Conservation (phyloP, 495 filamentous ascomycete genomes). For the Hypoxylon lienhwacheense region DNA sequence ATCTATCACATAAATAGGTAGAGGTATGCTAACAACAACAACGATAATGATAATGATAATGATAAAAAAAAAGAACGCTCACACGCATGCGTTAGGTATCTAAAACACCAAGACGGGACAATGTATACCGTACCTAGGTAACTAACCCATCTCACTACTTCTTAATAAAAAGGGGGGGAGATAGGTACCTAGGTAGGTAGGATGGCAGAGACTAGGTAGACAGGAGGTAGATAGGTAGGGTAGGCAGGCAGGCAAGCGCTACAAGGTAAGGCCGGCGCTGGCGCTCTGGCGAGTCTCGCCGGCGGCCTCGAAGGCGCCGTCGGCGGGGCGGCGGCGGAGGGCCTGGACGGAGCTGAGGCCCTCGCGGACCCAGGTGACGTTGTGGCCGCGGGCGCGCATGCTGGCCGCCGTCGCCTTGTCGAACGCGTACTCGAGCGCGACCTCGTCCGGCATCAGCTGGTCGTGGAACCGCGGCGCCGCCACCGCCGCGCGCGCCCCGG, state of each 20-base stretch:
- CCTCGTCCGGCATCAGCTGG: constrained; percentile 69
- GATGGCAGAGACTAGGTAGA: neutral
- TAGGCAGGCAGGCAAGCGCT: neutral
- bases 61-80: no score
- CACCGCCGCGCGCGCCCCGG: constrained; percentile 58
- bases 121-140: neutral
- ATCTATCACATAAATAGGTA: no score
- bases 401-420: constrained; percentile 66
- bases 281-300: constrained; percentile 69
- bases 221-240: neutral
- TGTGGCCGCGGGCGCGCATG: constrained; percentile 65
- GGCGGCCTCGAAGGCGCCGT: constrained; percentile 46
- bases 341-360: constrained; percentile 67
- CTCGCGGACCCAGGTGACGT: constrained; percentile 67
- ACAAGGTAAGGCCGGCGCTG: constrained; percentile 61
- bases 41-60: no score
- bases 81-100: no score
- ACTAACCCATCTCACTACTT: neutral
- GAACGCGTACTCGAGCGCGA: constrained; percentile 67
- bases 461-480: constrained; percentile 72
- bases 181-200: neutral
- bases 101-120: no score
- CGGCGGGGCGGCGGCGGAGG: constrained; percentile 57
- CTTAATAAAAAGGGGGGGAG: neutral
- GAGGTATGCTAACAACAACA: no score